A percentile compares a stretch with the other conserved stretches of the same genome.
These are phyloP conservation scores for Noccaea caerulescens DNA, from an alignment of 345 rosid genomes.

Conservation along the genomic window DNA sequence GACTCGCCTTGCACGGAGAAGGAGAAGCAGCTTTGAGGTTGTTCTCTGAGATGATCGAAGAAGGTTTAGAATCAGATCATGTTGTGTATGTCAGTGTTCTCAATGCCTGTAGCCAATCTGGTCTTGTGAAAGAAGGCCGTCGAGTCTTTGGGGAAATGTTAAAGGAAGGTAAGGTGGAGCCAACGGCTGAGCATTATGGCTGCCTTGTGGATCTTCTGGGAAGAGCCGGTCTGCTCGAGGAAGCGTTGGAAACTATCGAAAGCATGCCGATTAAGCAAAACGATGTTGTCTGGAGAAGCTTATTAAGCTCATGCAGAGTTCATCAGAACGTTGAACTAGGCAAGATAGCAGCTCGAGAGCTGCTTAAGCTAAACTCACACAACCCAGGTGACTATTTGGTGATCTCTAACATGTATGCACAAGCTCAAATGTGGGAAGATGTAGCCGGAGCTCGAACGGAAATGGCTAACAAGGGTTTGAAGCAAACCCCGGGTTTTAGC, in stretches of 20 bases:
- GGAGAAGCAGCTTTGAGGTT: conserved; percentile 48
- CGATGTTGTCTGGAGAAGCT: conserved; percentile 78
- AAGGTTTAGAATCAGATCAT: conserved; percentile 46
- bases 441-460: conserved; percentile 53
- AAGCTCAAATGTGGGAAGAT: conserved; percentile 61
- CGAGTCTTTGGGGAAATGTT: conserved; percentile 48
- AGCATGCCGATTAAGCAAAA: conserved; percentile 61
- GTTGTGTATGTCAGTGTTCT: conserved; percentile 51
- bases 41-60: conserved; percentile 47
- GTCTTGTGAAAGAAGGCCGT: conserved; percentile 48
- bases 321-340: conserved; percentile 57
- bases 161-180: conserved; percentile 51
- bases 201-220: conserved; percentile 75
- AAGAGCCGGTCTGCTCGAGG: conserved; percentile 61
- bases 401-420: conserved; percentile 61
- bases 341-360: conserved; percentile 54
- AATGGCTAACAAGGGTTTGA: conserved; percentile 48
- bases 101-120: conserved; percentile 54
- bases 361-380: conserved; percentile 45
- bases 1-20: conserved; percentile 51
- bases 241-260: conserved; percentile 60
- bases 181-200: conserved; percentile 68
- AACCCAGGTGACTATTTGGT: conserved; percentile 66
- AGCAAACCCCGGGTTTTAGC: conserved; percentile 64
- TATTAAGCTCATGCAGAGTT: conserved; percentile 67